Conservation (phyloP, 2,329 filamentous ascomycete genomes). For the Fusarium nurragi region DNA sequence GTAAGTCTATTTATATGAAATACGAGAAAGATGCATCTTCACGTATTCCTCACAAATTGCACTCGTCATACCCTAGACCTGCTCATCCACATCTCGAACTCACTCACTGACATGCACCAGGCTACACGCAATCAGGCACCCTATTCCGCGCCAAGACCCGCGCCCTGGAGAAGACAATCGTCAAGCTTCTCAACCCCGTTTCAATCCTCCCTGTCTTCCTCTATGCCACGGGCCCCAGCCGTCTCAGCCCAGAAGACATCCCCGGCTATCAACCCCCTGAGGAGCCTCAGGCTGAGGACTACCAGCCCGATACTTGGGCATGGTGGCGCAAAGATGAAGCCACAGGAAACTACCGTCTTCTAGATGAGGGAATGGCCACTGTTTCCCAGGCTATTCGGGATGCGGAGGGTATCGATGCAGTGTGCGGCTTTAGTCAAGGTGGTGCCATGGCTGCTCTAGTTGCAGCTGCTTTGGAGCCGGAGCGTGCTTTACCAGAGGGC, state of each 20-base stretch:
- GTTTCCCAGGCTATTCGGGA: conserved; percentile 70
- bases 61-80: conserved; percentile 1
- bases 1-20: conserved; percentile 49
- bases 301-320: conserved; percentile 74
- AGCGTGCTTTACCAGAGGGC: conserved; percentile 43
- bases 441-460: conserved; percentile 77
- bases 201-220: conserved; percentile 64
- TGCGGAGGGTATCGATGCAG: conserved; percentile 77
- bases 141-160: conserved; percentile 90
- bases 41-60: not conserved
- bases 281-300: conserved; percentile 56
- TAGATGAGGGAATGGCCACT: conserved; percentile 73
- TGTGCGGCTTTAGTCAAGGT: conserved; percentile 86
- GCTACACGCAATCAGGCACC: conserved; percentile 89
- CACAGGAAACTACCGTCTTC: conserved; percentile 69
- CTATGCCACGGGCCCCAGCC: conserved; percentile 76
- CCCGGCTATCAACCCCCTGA: conserved; percentile 69
- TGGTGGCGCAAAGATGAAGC: conserved; percentile 83
- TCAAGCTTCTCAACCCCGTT: conserved; percentile 74
- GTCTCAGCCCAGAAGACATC: conserved; percentile 71
- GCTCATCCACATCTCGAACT: conserved; percentile 5
- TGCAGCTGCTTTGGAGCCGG: conserved; percentile 72
- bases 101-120: conserved; percentile 50
- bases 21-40: not conserved
- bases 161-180: conserved; percentile 81